These are phyloP conservation scores for Chamaecrista fasciculata DNA, from an alignment of 306 rosid species.

Conservation along the genomic window DNA sequence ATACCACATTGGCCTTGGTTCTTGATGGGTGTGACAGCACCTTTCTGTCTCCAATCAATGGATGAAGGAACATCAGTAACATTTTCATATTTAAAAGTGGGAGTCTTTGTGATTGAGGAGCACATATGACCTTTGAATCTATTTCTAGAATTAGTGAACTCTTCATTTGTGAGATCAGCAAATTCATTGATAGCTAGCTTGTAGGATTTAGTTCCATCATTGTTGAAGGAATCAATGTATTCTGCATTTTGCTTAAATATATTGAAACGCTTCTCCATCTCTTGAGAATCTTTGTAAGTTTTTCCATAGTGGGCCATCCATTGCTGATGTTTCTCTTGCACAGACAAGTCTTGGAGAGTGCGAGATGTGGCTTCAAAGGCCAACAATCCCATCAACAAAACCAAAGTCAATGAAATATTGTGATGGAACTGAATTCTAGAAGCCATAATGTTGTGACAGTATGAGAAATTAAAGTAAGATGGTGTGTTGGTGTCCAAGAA, in stretches of 20 bases:
- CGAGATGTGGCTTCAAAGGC: slow-evolving; percentile 30
- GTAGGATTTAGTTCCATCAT: slow-evolving; percentile 33
- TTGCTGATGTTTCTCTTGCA: slow-evolving; percentile 31
- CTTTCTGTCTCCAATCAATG: slow-evolving; percentile 30
- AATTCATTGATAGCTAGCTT: slow-evolving; percentile 25
- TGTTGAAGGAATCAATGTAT: slow-evolving; percentile 19
- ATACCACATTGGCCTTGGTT: slow-evolving; percentile 30
- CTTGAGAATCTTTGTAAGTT: background rate
- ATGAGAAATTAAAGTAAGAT: background rate
- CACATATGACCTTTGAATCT: slow-evolving; percentile 32
- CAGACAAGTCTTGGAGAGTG: slow-evolving; percentile 33
- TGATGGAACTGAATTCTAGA: background rate
- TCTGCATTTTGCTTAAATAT: slow-evolving; percentile 31
- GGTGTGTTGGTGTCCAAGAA: background rate
- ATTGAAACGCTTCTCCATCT: slow-evolving; percentile 33
- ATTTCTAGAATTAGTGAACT: slow-evolving; percentile 30
- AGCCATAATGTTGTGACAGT: slow-evolving; percentile 14
- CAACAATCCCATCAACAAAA: slow-evolving; percentile 36
- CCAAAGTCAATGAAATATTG: slow-evolving; percentile 8
- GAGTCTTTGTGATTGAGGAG: background rate
- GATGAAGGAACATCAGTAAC: background rate
- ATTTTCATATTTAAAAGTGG: slow-evolving; percentile 28
- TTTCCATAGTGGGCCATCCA: slow-evolving; percentile 30
- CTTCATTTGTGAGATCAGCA: slow-evolving; percentile 44
- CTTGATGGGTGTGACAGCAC: slow-evolving; percentile 34